Evolutionary conservation across 2,329 filamentous ascomycete genomes (phyloP).

Genomic region (Cercospora zeina): DNA sequence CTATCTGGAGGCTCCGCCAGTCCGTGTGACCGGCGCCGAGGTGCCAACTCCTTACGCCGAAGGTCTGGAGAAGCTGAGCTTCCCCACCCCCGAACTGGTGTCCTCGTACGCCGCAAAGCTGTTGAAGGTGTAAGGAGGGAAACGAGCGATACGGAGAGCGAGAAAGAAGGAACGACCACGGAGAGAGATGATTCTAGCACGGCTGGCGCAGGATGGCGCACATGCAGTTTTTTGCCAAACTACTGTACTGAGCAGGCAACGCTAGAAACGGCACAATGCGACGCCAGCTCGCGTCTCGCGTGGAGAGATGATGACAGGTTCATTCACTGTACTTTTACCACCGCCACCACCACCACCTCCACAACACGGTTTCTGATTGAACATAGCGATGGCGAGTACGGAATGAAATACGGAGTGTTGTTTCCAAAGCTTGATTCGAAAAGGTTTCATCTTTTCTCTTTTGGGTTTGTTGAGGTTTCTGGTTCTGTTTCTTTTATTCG

Average conservation of each 20-base stretch:
- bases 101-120: conserved; percentile 87
- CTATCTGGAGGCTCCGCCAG: conserved; percentile 90
- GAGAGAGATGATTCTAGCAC: conserved; percentile 3
- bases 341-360: neutral
- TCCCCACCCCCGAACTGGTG: conserved; percentile 88
- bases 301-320: conserved; percentile 22
- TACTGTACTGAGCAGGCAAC: neutral
- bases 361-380: conserved; percentile 25
- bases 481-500: too few relatives aligned
- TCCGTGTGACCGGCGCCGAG: conserved; percentile 93
- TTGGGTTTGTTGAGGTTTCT: neutral
- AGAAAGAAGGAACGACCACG: neutral
- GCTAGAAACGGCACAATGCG: neutral
- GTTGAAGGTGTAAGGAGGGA: conserved; percentile 62
- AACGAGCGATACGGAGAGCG: neutral
- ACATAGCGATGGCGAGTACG: conserved; percentile 31
- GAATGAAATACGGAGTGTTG: conserved; percentile 19
- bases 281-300: conserved; percentile 12
- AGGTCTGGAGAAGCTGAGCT: conserved; percentile 90
- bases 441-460: neutral
- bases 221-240: neutral
- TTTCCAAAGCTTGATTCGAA: neutral
- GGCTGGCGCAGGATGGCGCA: conserved; percentile 13
- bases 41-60: conserved; percentile 94
- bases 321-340: conserved; percentile 31